Evolutionary conservation across 805 yeast genomes (phyloP), one percentile per base, ranked within the genome.

Genomic region (Schwanniomyces yamadae): DNA sequence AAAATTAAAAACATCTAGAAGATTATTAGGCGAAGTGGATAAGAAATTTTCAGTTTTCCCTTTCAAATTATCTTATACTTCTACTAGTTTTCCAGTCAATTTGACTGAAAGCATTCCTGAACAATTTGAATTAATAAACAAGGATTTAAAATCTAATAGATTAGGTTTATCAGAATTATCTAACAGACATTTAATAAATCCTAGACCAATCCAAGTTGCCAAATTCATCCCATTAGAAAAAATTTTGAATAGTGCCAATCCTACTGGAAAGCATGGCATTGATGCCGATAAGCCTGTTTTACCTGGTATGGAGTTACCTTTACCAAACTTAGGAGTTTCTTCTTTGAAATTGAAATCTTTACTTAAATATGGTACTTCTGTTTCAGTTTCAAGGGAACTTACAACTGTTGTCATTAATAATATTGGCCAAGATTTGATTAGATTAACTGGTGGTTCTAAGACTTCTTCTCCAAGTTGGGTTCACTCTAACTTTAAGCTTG

Each of bases 31-130:
- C 22, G 75, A 75, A 41, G 77, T 87, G 46, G 96, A 89, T 61
- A 78, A 75, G 48, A 68, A 75, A 31, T 71, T 77, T 48, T 85
- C 96, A 18, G 98, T 93, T 22, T 91, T 78, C 61, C 98, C 99
- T 39, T 87, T 91, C 72, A 91, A 88, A 63, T 72, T 90, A 48
- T 72, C 88, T 24, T 83, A 86, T 62, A 65, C 86, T 31, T 74
- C 87, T 11, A 68, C 71, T 16, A 50, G 61, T 26, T 82, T 82
- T 73, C 90, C 90, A 37, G 59, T 82, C 16, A 63, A 74, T 31
- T 53, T 66, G 26, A 42, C 48, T 25, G 55, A 46, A 23, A 59
- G 69, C 34, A 46, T 63, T 18, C 48, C 42, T 11, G 63, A 64
- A 13, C 78, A 73, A 54, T 57, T 78, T 44, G 63, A 57, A 27